Percentiles rank a stretch among this genome's conserved stretches.
These are phyloP conservation scores for Corrigiola litoralis DNA, from an alignment of 179 eudicot species.

Conservation along the genomic window DNA sequence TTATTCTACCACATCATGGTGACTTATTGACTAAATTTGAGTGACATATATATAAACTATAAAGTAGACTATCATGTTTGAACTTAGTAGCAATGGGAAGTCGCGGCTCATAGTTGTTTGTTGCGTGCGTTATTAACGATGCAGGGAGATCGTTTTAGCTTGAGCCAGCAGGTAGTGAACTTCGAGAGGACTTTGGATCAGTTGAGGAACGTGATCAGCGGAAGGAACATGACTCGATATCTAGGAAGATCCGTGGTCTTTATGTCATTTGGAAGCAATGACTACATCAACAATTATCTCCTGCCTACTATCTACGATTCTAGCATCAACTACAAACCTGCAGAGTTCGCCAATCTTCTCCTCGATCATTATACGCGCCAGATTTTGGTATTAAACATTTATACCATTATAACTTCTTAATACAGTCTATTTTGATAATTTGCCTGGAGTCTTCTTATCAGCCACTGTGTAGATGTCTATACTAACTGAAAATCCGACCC, in stretches of 20 bases:
- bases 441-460: too few species aligned
- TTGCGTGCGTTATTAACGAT: too few species aligned
- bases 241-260: slow-evolving; percentile 51
- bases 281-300: slow-evolving; percentile 84
- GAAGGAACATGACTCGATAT: slow-evolving; percentile 32
- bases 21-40: too few species aligned
- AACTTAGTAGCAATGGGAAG: too few species aligned
- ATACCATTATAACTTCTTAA: neutral
- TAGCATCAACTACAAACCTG: slow-evolving; percentile 48
- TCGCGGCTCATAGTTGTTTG: too few species aligned
- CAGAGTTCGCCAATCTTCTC: slow-evolving; percentile 62
- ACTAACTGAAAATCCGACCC: too few species aligned
- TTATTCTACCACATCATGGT: too few species aligned
- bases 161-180: slow-evolving; percentile 59
- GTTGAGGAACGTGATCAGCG: slow-evolving; percentile 26
- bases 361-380: slow-evolving; percentile 54
- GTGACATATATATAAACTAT: too few species aligned
- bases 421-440: too few species aligned
- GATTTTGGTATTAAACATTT: slow-evolving; percentile 32
- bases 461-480: too few species aligned
- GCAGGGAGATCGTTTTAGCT: slow-evolving; percentile 74
- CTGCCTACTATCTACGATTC: slow-evolving; percentile 44
- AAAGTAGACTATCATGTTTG: too few species aligned
- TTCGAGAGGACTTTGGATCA: slow-evolving; percentile 55
- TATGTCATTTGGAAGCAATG: slow-evolving; percentile 73